Conservation (phyloP, 257 asterid species). For the Ballota nigra region DNA sequence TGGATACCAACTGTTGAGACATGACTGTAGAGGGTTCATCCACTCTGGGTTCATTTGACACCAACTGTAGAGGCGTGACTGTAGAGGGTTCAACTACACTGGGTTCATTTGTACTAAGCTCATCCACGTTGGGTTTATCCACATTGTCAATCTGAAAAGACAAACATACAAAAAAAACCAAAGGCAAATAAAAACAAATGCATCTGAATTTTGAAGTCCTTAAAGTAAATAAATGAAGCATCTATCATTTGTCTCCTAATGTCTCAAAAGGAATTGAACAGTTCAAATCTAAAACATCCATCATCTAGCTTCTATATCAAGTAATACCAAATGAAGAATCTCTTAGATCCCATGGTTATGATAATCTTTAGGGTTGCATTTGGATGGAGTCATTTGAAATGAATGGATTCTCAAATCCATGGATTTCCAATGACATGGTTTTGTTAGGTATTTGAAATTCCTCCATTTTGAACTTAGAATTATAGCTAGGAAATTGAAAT, state of each 20-base stretch:
- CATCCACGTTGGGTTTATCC: not conserved
- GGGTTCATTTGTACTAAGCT: not conserved
- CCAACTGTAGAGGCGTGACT: not conserved
- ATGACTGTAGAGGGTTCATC: not conserved
- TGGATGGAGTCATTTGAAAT: too few species aligned
- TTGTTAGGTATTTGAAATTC: too few species aligned
- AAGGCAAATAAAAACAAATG: not conserved
- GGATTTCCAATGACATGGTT: too few species aligned
- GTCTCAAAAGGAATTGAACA: not conserved
- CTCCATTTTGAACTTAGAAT: too few species aligned
- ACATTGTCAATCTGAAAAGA: conserved; percentile 21
- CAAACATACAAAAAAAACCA: not conserved
- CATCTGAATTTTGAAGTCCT: too few species aligned
- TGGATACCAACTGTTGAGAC: not conserved
- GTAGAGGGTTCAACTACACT: not conserved
- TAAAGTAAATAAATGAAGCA: not conserved
- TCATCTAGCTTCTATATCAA: not conserved
- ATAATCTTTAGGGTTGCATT: not conserved
- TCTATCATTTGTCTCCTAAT: not conserved
- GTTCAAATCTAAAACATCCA: not conserved
- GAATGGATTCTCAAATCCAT: too few species aligned
- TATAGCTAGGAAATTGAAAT: too few species aligned
- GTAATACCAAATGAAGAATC: not conserved
- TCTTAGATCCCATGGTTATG: not conserved
- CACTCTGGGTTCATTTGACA: not conserved